These are phyloP conservation scores for Talaromyces sp. DNA, from an alignment of 2,329 filamentous ascomycete species.

Conservation along the genomic window DNA sequence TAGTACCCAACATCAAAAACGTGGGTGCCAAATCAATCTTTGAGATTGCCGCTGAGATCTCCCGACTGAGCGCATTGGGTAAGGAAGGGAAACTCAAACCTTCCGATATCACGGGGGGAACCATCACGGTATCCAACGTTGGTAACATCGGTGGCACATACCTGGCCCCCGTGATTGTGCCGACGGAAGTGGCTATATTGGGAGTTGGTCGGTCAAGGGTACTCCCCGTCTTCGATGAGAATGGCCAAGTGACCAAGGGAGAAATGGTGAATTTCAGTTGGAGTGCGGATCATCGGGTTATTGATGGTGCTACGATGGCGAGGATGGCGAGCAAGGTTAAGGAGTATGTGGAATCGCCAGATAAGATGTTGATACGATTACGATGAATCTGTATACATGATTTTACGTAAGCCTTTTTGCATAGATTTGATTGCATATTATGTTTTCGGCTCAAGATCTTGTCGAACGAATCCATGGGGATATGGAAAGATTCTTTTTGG, in stretches of 20 bases:
- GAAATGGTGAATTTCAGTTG: constrained; percentile 89
- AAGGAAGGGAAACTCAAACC: constrained; percentile 67
- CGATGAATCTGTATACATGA: constrained; percentile 44
- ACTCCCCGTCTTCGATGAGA: constrained; percentile 68
- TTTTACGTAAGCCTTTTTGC: background rate
- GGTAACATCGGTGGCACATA: constrained; percentile 92
- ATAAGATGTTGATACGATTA: constrained; percentile 78
- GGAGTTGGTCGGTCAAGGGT: constrained; percentile 76
- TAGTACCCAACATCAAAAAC: constrained; percentile 88
- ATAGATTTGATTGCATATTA: background rate
- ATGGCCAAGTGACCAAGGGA: constrained; percentile 60
- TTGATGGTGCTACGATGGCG: constrained; percentile 93
- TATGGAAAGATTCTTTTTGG: too few relatives aligned
- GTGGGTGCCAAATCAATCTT: constrained; percentile 72
- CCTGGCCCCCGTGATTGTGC: constrained; percentile 83
- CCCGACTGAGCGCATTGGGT: constrained; percentile 67
- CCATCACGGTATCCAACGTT: constrained; percentile 95
- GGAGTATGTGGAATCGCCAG: constrained; percentile 74
- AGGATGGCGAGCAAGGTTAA: constrained; percentile 79
- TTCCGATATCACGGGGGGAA: constrained; percentile 75
- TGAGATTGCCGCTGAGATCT: constrained; percentile 71
- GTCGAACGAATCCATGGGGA: background rate
- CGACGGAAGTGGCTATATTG: constrained; percentile 84
- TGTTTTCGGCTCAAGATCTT: background rate
- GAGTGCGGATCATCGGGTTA: constrained; percentile 90